Evolutionary conservation across 2,329 filamentous ascomycete species (phyloP), one percentile per base, ranked within the genome.

Genomic region (Phialophora chinensis): DNA sequence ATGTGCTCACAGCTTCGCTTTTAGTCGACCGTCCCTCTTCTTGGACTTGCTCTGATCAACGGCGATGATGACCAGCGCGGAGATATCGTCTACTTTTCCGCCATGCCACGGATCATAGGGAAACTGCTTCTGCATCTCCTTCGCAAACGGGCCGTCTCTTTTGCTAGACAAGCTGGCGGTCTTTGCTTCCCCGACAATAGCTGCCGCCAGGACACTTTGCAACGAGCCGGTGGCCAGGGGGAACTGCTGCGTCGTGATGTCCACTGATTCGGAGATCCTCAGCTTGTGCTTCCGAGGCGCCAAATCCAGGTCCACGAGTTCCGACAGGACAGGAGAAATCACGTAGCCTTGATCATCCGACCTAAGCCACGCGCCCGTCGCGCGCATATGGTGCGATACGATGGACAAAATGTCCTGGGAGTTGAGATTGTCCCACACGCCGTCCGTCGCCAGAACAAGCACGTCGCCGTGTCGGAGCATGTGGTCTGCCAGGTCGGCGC

Each of bases 51-150:
- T 72, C 62, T 80, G 87, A 72, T 93, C 89, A 8, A 91, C 88
- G 0, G 91, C 92, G 33, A 97, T 82, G 35, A 89, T 87, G 14
- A 93, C 89, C 59, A 99, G 83, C 4, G 92, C 92, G 74, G 92
- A 94, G 66, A 99, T 97, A 78, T 99, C 95, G 76, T 99, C 95
- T 23, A 96, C 87, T 79, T 99, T 99, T 60, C 95, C 95, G 65
- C 95, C 95, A 66, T 88, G 88, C 87, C 92, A 99, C 66, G 88
- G 87, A 78, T 98, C 94, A 44, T 89, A 84, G 0, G 95, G 94
- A 73, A 91, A 96, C 75, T 91, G 89, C 75, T 89, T 91, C 76
- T 95, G 92, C 23, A 97, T 92, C 78, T 97, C 93, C 79, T 92
- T 97, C 49, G 95, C 93, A 78, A 99, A 99, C 0, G 95, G 95